Base-by-base conservation (phyloP, 1,284 basidiomycete species). In the Papiliotrema laurentii region DNA sequence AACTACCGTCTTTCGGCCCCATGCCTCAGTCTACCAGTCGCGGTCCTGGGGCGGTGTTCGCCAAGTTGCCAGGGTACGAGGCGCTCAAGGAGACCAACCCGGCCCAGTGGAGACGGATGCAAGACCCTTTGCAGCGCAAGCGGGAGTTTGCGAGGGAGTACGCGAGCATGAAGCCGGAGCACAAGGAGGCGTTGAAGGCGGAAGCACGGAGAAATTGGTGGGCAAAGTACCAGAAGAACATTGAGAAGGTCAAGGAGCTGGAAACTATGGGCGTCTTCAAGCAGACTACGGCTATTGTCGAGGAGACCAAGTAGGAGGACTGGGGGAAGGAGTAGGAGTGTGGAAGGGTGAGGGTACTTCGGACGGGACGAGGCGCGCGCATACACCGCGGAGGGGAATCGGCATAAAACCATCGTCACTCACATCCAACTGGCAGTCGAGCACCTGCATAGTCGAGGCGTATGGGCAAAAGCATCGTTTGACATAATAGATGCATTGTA, bases 191-290 rank as follows among this genome's bases (percentile, higher is more conserved):
- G 27, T 50, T 73, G 47, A 58, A 70, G 13, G 60, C 63, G 52
- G 50, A 69, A 28, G 44, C 57, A 30, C 65, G 72, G 47, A 60
- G 65, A 51, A 53, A 67, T 38, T 73, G 68, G 69, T 74, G 64
- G 55, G 50, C 50, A 7, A 63, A 47, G 21, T 48, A 67, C 54
- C 50, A 45, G 10, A 36, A 42, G 43, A 21, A 42, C 16, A 61
- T 53, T 45, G 45, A 24, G 14, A 16, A 9, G 11, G 21, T 42
- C 40, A 30, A 42, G 40, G 25, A 27, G 40, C 10, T 9, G 9
- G 18, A 37, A 9, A 37, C 30, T 9, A 10, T n/a, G n/a, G 30
- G n/a, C n/a, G n/a, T n/a, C n/a, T n/a, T 33, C 9, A 9, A 33
- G 30, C 30, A 9, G 30, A 9, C 30, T n/a, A 33, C 30, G 30